Evolutionary conservation across 345 rosid genomes (phyloP).

Genomic region (Hibiscus trionum): DNA sequence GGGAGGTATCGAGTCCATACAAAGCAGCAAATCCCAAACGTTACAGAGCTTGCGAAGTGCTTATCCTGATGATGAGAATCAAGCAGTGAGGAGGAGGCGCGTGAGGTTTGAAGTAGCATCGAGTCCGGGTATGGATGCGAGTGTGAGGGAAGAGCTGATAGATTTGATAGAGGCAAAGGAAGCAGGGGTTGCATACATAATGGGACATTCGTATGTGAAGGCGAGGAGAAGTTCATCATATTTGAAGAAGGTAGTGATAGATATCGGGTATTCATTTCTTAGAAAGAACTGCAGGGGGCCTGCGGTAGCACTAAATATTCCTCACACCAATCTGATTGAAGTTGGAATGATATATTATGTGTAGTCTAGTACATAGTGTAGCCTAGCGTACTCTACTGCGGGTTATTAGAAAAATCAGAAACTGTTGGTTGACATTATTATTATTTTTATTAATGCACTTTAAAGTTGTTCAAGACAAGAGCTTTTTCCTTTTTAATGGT

Average conservation of each 20-base stretch:
- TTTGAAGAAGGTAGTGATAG: slow-evolving; percentile 64
- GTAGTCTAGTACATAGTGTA: slow-evolving; percentile 38
- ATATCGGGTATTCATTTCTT: slow-evolving; percentile 80
- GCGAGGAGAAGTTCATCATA: slow-evolving; percentile 61
- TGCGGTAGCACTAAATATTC: slow-evolving; percentile 81
- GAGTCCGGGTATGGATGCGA: slow-evolving; percentile 55
- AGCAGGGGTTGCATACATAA: slow-evolving; percentile 75
- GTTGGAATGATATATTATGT: slow-evolving; percentile 95
- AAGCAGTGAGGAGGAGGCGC: slow-evolving; percentile 42
- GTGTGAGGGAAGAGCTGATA: slow-evolving; percentile 71
- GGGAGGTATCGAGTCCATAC: slow-evolving; percentile 32
- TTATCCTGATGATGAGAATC: slow-evolving; percentile 64
- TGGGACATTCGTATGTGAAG: slow-evolving; percentile 89
- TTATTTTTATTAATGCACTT: not conserved
- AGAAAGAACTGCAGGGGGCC: slow-evolving; percentile 95
- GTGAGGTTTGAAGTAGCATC: slow-evolving; percentile 57
- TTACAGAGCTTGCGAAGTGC: slow-evolving; percentile 61
- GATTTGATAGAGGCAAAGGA: slow-evolving; percentile 83
- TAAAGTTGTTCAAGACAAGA: not conserved
- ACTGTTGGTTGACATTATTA: not conserved
- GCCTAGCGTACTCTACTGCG: not conserved
- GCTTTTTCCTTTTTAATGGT: not conserved
- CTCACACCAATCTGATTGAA: slow-evolving; percentile 89
- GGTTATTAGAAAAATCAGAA: not conserved
- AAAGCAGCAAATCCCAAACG: slow-evolving; percentile 63